Base-by-base conservation (phyloP, 164 flowering plant species). In the Magnolia kwangsiensis region DNA sequence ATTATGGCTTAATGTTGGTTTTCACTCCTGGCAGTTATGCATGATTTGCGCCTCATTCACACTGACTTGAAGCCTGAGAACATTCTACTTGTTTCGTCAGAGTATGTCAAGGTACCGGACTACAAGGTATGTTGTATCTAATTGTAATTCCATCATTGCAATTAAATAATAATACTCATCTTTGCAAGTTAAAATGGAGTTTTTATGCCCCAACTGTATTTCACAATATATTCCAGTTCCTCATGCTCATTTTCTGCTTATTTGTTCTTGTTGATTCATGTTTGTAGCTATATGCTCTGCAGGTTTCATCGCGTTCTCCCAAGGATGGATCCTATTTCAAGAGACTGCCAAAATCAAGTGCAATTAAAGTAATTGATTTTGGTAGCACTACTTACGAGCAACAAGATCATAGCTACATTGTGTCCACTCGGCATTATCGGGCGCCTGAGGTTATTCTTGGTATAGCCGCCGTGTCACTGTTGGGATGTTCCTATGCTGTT, bases 31-130 rank as follows among this genome's bases (percentile, higher is more conserved):
- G 88, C 97, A 96, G 99, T 96, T 85, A 91, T 94, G 94, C 99
- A 96, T 87, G 97, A 94, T 76, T 81, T 94, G 82, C 88, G 77
- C 64, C 87, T 96, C 66, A 93, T 96, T 51, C 99, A 96, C 72
- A 96, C 99, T 19, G 99, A 96, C 82, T 76, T 96, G 88, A 96
- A 96, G 88, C 99, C 99, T 21, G 99, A 96, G 86, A 96, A 96
- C 75, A 88, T 96, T 20, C 95, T 96, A 6, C 84, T 96, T 19
- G 96, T 92, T 11, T 89, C 97, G 27, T 69, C 95, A 0, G 99
- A 95, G 1, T 90, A 94, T 78, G 77, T 89, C 5, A 94, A 90
- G 72, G 83, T 94, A 71, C 95, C 96, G 29, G 98, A 94, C 29
- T 94, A 90, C 89, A 96, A 90, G 98, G 99, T 94, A 82, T 49